phyloP scores from a whole-genome alignment of 2,329 filamentous ascomycete species.

The Daldinia eschscholtzii region DNA sequence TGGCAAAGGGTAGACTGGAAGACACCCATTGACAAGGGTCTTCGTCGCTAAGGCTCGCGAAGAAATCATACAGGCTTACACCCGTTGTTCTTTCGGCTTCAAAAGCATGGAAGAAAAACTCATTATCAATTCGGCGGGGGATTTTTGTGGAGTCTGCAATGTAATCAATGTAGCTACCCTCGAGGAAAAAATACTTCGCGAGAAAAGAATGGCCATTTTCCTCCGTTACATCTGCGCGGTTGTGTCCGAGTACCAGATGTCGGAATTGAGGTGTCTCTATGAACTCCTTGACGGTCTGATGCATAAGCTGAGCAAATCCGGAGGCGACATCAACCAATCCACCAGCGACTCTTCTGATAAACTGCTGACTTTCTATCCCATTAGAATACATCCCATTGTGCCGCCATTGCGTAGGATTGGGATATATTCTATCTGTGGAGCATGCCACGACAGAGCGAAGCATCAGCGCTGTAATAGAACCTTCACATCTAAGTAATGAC shows the following conservation, averaged over 20 bases:
- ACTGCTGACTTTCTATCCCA: neutral
- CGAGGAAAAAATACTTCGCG: slow-evolving; percentile 13
- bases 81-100: slow-evolving; percentile 25
- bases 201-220: slow-evolving; percentile 33
- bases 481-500: neutral
- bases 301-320: slow-evolving; percentile 17
- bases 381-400: neutral
- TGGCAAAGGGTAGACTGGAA: neutral
- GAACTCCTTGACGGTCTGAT: slow-evolving; percentile 36
- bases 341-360: slow-evolving; percentile 2
- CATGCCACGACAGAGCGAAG: neutral
- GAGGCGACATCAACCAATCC: neutral
- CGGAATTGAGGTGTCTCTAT: slow-evolving; percentile 21
- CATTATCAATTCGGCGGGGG: too few relatives aligned
- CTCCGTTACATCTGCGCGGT: neutral
- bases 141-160: too few relatives aligned
- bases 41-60: neutral
- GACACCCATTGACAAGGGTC: too few relatives aligned
- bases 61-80: slow-evolving; percentile 21
- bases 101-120: neutral
- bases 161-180: too few relatives aligned
- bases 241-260: slow-evolving; percentile 7
- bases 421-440: neutral
- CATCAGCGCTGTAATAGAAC: neutral
- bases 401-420: neutral